phyloP scores from a whole-genome alignment of 2,329 filamentous ascomycete genomes.

The Aspergillus sp. region DNA sequence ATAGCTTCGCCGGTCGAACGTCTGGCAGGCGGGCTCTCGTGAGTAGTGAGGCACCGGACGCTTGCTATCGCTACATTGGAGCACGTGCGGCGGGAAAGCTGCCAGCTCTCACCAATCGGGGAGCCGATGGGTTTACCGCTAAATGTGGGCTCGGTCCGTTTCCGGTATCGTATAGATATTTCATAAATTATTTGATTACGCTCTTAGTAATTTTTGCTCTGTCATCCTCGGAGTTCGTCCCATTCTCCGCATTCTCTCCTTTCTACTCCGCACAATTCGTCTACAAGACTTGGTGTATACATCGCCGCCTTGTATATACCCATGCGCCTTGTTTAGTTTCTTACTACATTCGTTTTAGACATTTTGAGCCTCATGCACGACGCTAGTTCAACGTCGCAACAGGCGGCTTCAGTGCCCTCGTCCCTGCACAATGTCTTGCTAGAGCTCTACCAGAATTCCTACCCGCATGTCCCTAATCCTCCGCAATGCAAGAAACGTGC shows the following conservation, averaged over 20 bases:
- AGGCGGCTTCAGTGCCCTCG: constrained; percentile 20
- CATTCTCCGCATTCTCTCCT: neutral
- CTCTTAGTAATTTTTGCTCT: neutral
- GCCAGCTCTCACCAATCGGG: constrained; percentile 3
- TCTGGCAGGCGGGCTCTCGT: neutral
- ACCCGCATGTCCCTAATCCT: constrained; percentile 47
- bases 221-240: neutral
- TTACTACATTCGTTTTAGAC: neutral
- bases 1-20: constrained; percentile 1
- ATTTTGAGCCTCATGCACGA: neutral
- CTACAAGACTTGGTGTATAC: neutral
- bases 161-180: neutral
- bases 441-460: constrained; percentile 37
- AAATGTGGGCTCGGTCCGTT: neutral
- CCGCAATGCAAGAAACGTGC: constrained; percentile 58
- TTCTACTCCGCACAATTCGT: neutral
- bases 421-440: constrained; percentile 33
- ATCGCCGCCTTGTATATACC: neutral
- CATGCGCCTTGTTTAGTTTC: neutral
- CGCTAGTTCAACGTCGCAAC: neutral
- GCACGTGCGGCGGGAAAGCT: constrained; percentile 8
- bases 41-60: constrained; percentile 1
- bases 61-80: constrained; percentile 3
- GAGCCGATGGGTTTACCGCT: neutral
- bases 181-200: neutral